Evolutionary conservation across 2,329 filamentous ascomycete species (phyloP), one percentile per base, ranked within the genome.

Genomic region (Diplocarpon rosae): DNA sequence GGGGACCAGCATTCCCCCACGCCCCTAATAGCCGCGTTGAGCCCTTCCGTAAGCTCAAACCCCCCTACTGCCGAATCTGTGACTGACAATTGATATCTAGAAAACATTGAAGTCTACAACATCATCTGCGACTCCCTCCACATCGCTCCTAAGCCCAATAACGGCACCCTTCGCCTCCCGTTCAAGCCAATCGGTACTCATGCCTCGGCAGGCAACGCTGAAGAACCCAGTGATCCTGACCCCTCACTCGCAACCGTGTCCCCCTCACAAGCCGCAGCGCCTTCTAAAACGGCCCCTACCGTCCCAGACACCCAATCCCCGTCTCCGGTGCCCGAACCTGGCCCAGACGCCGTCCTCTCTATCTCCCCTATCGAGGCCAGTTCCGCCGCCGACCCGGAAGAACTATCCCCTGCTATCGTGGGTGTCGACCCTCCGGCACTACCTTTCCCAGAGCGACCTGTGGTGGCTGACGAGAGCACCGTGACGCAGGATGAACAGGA

Each of bases 21-120:
- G 68, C 75, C 32, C 79, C 85, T 0, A 89, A 92, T 56, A 93
- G 85, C 62, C 76, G 80, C 51, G 65, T 96, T 28, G 78, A 85
- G 28, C 70, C 73, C 3, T 96, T 96, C 62, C 89, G 85, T 89
- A 75, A 76, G 84, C 33, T 15, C n/a, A 35, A 10, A 35, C 3
- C 11, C 14, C 10, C 33, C 11, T 50, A 36, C 5, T 34, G 0
- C 8, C 8, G n/a, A 11, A 3, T 16, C 10, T 2, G 14, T 30
- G 5, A 12, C 17, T 34, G 10, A 12, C 35, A 44, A n/a, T 39
- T n/a, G 28, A 37, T 45, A 3, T 15, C 5, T 55, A 90, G 85
- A 95, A 75, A 96, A 96, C 53, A 89, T 78, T 47, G 85, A 95
- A 58, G 84, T 96, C 8, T 96, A 96, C 66, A 95, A 95, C 58